Conservation (phyloP, 768 basidiomycete species). For the Mycena galericulata region DNA sequence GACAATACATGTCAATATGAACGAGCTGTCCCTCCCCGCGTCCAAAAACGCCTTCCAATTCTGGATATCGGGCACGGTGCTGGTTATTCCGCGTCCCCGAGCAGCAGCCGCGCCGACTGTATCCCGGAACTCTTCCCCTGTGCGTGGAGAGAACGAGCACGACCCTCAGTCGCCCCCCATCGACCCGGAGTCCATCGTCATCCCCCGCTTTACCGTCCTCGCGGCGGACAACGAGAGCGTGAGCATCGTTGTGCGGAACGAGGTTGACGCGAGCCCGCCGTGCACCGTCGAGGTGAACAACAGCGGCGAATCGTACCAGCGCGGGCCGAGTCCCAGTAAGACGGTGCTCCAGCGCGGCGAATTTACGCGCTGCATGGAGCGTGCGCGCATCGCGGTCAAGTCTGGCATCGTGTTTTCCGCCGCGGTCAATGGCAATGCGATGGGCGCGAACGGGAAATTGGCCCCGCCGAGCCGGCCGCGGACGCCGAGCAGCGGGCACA, state of each 20-base stretch:
- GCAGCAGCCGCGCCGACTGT: conserved; percentile 43
- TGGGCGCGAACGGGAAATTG: conserved; percentile 24
- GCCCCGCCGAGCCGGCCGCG: conserved; percentile 45
- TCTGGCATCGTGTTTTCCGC: conserved; percentile 17
- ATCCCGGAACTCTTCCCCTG: conserved; percentile 36
- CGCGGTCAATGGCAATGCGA: conserved; percentile 16
- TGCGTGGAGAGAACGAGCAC: conserved; percentile 29
- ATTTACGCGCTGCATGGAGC: conserved; percentile 36
- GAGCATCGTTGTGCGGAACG: conserved; percentile 70
- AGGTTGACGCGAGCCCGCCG: conserved; percentile 53
- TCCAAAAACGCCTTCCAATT: conserved; percentile 75
- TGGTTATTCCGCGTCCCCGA: conserved; percentile 62
- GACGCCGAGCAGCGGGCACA: conserved; percentile 48
- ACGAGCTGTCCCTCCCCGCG: conserved; percentile 72
- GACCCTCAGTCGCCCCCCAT: conserved; percentile 38
- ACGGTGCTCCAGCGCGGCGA: conserved; percentile 38
- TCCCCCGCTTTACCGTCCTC: conserved; percentile 79
- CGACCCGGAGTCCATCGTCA: conserved; percentile 64
- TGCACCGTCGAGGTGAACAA: conserved; percentile 72
- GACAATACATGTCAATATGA: conserved; percentile 84
- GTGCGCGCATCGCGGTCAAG: conserved; percentile 35
- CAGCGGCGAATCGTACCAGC: conserved; percentile 68
- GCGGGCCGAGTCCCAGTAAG: conserved; percentile 59
- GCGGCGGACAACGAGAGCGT: conserved; percentile 74
- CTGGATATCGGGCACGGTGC: conserved; percentile 71